A percentile compares a stretch with the other conserved stretches of the same genome.
phyloP scores from a whole-genome alignment of 768 basidiomycete species.

The button mushroom (Agaricus bisporus) region DNA sequence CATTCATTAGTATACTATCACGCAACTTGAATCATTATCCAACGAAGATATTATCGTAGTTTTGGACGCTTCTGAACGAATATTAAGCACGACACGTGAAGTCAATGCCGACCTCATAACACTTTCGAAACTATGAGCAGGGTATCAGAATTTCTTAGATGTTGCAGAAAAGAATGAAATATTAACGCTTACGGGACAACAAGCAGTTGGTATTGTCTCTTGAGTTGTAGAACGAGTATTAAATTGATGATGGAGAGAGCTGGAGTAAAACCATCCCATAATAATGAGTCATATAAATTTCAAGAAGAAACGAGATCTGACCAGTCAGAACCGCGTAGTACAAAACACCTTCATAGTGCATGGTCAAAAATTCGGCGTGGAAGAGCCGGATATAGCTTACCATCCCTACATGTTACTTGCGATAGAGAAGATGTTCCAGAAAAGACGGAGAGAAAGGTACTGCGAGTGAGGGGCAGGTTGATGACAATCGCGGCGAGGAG shows the following conservation, averaged over 20 bases:
- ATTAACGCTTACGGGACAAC: not conserved
- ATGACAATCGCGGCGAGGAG: not conserved
- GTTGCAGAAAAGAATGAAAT: too few relatives aligned
- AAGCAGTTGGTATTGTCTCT: not conserved
- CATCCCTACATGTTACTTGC: conserved; percentile 1
- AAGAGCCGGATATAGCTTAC: not conserved
- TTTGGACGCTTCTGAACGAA: not conserved
- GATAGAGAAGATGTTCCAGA: not conserved
- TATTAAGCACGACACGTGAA: conserved; percentile 5
- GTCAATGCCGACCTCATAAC: conserved; percentile 1
- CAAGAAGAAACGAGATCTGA: not conserved
- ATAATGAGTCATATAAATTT: not conserved
- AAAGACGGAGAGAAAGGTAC: not conserved
- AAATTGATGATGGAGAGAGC: conserved; percentile 4
- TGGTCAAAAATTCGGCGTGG: not conserved
- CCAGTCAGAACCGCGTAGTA: conserved; percentile 1
- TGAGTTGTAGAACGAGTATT: not conserved
- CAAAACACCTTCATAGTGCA: not conserved
- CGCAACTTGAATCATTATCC: too few relatives aligned
- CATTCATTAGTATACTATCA: too few relatives aligned
- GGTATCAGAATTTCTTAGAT: not conserved
- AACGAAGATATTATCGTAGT: too few relatives aligned
- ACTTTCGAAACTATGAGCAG: not conserved
- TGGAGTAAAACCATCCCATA: not conserved
- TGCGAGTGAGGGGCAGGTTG: not conserved